A percentile compares a stretch with the other conserved stretches of the same genome.
These are phyloP conservation scores for Russula sp. DNA, from an alignment of 768 basidiomycete species.

Conservation along the genomic window DNA sequence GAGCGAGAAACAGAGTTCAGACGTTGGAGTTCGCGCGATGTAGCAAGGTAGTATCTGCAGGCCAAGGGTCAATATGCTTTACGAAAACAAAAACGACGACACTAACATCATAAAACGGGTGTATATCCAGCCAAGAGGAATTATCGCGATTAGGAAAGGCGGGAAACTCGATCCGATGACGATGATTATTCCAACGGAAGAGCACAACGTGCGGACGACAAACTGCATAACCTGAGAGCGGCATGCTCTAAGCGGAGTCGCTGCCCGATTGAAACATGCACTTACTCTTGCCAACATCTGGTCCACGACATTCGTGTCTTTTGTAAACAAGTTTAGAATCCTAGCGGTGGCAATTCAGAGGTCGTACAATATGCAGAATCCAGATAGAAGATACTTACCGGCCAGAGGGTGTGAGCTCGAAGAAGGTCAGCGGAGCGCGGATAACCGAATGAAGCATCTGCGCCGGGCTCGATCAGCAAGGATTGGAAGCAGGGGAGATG, in stretches of 20 bases:
- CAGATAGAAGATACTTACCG: slow-evolving; percentile 39
- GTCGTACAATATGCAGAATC: neutral
- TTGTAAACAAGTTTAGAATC: slow-evolving; percentile 85
- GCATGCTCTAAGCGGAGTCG: slow-evolving; percentile 2
- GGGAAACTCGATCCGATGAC: slow-evolving; percentile 84
- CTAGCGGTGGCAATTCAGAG: slow-evolving; percentile 33
- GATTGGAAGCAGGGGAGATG: neutral
- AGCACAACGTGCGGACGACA: slow-evolving; percentile 58
- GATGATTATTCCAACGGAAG: slow-evolving; percentile 51
- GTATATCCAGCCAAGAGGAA: slow-evolving; percentile 80
- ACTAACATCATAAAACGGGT: slow-evolving; percentile 69
- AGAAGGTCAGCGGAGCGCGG: slow-evolving; percentile 80
- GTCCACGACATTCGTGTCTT: slow-evolving; percentile 84
- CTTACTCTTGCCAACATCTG: slow-evolving; percentile 65
- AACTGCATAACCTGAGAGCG: slow-evolving; percentile 52
- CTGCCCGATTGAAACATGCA: neutral
- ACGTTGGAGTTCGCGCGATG: slow-evolving; percentile 82
- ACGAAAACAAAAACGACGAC: neutral
- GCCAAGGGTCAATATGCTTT: neutral
- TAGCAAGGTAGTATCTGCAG: slow-evolving; percentile 76
- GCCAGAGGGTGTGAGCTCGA: slow-evolving; percentile 84
- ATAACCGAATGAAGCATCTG: slow-evolving; percentile 80
- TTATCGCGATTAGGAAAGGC: slow-evolving; percentile 65
- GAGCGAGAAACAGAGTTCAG: slow-evolving; percentile 85
- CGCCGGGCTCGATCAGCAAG: slow-evolving; percentile 4